A percentile compares a stretch with the other conserved stretches of the same genome.
Conservation (phyloP, 163 green algal genomes). For the Volvox carteri region DNA sequence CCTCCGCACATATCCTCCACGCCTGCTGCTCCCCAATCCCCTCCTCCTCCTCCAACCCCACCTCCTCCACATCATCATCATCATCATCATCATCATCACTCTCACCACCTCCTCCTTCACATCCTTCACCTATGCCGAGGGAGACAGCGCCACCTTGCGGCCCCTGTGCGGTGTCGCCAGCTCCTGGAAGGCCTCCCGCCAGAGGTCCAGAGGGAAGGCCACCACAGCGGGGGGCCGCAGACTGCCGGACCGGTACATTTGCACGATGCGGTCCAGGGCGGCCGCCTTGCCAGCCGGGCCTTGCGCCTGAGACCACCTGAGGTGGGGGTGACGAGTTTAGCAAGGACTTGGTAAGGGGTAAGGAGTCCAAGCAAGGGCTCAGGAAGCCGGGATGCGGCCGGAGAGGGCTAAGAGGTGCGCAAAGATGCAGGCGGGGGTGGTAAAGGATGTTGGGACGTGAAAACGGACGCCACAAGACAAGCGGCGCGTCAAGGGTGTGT, state of each 20-base stretch:
- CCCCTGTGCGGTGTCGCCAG: slow-evolving; percentile 25
- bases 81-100: not conserved
- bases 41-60: no score
- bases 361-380: not conserved
- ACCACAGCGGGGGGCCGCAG: slow-evolving; percentile 40
- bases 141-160: slow-evolving; percentile 48
- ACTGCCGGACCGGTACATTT: slow-evolving; percentile 23
- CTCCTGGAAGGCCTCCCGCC: slow-evolving; percentile 59
- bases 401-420: not conserved
- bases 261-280: slow-evolving; percentile 54
- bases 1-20: no score
- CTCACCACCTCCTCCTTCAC: no score
- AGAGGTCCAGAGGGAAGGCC: slow-evolving; percentile 62
- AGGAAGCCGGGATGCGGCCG: not conserved
- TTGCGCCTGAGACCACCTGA: slow-evolving; percentile 54
- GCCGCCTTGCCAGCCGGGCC: slow-evolving; percentile 35
- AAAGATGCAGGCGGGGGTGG: not conserved
- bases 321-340: not conserved
- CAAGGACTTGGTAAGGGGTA: not conserved
- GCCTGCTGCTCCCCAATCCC: no score
- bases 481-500: not conserved
- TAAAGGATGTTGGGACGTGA: not conserved
- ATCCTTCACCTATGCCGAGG: not conserved
- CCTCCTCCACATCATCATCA: not conserved
- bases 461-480: no score